These are phyloP conservation scores for Saccharomycopsis hybrid DNA, from an alignment of 1,139 yeast genomes.

Conservation along the genomic window DNA sequence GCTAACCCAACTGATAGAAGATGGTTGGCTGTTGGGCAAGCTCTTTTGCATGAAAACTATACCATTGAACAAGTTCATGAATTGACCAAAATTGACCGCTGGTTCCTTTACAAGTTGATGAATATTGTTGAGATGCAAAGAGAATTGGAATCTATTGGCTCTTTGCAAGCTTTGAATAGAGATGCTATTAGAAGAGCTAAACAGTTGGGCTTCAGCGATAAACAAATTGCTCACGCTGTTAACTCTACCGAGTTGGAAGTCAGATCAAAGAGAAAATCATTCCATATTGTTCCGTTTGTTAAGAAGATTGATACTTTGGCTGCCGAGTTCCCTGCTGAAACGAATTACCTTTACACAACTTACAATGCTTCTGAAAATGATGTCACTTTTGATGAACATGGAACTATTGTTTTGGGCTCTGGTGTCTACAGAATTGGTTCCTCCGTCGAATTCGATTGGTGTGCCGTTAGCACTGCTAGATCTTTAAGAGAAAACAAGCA, in stretches of 20 bases:
- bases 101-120: constrained; percentile 91
- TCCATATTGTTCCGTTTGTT: constrained; percentile 84
- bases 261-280: constrained; percentile 69
- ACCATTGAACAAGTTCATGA: constrained; percentile 89
- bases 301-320: constrained; percentile 96
- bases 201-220: constrained; percentile 91
- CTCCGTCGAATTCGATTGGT: constrained; percentile 98
- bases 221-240: constrained; percentile 78
- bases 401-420: constrained; percentile 92
- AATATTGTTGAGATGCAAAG: constrained; percentile 86
- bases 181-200: constrained; percentile 76
- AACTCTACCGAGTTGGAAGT: constrained; percentile 69
- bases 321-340: constrained; percentile 97
- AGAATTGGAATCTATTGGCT: constrained; percentile 61
- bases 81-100: constrained; percentile 84
- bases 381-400: constrained; percentile 78
- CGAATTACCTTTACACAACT: constrained; percentile 93
- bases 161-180: constrained; percentile 51
- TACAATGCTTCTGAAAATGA: constrained; percentile 88
- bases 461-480: constrained; percentile 96
- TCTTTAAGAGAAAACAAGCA: constrained; percentile 83
- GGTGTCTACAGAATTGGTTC: constrained; percentile 99
- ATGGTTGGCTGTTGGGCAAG: constrained; percentile 98
- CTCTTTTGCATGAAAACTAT: constrained; percentile 82
- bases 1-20: constrained; percentile 95